Evolutionary conservation across 169 alveolate species (phyloP).

Genomic region (Plasmodium fragile): DNA sequence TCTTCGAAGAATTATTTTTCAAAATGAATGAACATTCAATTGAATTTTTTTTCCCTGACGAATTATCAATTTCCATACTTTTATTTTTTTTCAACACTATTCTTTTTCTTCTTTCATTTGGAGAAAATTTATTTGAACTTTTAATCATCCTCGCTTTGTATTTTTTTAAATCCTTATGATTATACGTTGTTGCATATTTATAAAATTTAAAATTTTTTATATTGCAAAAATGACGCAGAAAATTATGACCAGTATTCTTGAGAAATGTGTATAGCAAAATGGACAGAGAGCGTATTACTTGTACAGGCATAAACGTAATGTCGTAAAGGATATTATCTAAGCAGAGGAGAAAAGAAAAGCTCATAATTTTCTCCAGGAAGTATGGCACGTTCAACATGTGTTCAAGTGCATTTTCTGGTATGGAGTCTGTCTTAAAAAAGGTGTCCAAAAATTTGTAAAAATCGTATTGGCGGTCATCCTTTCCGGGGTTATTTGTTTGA

Average conservation of each 20-base stretch:
- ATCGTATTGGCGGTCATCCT: slow-evolving; percentile 49
- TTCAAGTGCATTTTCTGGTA: slow-evolving; percentile 70
- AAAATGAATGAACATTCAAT: background rate
- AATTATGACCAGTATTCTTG: slow-evolving; percentile 23
- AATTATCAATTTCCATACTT: background rate
- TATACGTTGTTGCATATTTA: slow-evolving; percentile 69
- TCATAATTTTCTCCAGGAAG: slow-evolving; percentile 80
- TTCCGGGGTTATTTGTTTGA: background rate
- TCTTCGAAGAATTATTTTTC: background rate
- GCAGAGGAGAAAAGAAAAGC: slow-evolving; percentile 78
- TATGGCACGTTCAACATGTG: slow-evolving; percentile 83
- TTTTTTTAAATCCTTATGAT: slow-evolving; percentile 41
- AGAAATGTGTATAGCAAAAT: slow-evolving; percentile 37
- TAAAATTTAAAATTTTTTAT: slow-evolving; percentile 56
- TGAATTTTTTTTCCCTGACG: background rate
- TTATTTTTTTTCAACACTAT: background rate
- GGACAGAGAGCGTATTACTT: slow-evolving; percentile 56
- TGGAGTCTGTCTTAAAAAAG: slow-evolving; percentile 49
- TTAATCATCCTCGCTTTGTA: slow-evolving; percentile 42
- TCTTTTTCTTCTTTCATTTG: slow-evolving; percentile 10
- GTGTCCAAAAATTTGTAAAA: slow-evolving; percentile 66
- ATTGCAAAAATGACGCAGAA: slow-evolving; percentile 6
- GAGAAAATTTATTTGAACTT: slow-evolving; percentile 18
- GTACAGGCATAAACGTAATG: slow-evolving; percentile 84
- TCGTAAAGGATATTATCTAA: slow-evolving; percentile 83